phyloP scores from a whole-genome alignment of 345 rosid genomes.

The Reutealis trisperma region DNA sequence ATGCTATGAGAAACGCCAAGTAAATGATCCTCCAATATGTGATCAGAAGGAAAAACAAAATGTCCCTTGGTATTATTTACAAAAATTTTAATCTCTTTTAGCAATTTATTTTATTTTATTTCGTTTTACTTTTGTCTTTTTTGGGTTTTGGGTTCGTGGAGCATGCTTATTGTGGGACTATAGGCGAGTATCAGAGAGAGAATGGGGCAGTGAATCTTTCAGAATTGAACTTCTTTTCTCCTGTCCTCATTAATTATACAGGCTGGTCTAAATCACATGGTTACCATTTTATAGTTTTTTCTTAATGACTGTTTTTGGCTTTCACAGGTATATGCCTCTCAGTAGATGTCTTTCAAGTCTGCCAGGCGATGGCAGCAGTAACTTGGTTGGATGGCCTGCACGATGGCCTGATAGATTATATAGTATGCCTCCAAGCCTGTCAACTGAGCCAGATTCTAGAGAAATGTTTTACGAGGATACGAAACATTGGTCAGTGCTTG shows the following conservation, averaged over 20 bases:
- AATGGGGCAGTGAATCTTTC: background rate
- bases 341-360: conserved; percentile 61
- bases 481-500: conserved; percentile 67
- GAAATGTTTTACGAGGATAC: conserved; percentile 54
- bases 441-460: conserved; percentile 38
- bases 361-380: conserved; percentile 49
- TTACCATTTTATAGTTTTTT: background rate
- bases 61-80: conserved; percentile 57
- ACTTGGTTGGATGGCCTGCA: conserved; percentile 58
- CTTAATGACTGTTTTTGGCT: background rate
- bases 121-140: background rate
- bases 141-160: background rate
- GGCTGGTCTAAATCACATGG: background rate
- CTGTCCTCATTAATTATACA: background rate
- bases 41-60: conserved; percentile 42
- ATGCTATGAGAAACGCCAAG: conserved; percentile 62
- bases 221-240: background rate
- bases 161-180: background rate
- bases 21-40: conserved; percentile 65
- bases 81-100: background rate
- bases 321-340: conserved; percentile 70
- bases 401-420: conserved; percentile 79
- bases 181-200: background rate
- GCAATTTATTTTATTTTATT: background rate
- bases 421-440: conserved; percentile 53